phyloP scores from a whole-genome alignment of 768 basidiomycete species.

The Kwoniella bestiolae region DNA sequence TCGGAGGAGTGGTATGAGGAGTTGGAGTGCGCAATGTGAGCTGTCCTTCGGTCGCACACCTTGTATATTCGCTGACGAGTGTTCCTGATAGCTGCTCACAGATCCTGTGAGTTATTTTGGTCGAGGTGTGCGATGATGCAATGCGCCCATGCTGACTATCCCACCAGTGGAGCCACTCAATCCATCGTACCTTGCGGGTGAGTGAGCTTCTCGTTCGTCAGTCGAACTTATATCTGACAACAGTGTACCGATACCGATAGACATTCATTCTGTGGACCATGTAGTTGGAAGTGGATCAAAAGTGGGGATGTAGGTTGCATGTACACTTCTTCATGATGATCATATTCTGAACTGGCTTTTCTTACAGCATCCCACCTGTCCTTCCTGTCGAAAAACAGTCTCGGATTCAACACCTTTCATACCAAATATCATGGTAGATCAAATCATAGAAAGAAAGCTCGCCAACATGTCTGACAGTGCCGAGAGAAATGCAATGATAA shows the following conservation, averaged over 20 bases:
- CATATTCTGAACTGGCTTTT: background rate
- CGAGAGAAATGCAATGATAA: conserved; percentile 35
- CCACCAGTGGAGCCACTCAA: conserved; percentile 47
- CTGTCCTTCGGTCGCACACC: background rate
- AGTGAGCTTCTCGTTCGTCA: conserved; percentile 8
- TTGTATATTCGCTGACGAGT: background rate
- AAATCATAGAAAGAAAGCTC: conserved; percentile 49
- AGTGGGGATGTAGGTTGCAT: conserved; percentile 34
- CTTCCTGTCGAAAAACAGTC: conserved; percentile 43
- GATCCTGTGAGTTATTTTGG: conserved; percentile 44
- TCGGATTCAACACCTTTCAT: conserved; percentile 26
- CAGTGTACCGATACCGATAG: conserved; percentile 7
- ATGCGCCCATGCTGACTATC: no score
- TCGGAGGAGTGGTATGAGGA: conserved; percentile 52
- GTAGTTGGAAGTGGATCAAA: conserved; percentile 50
- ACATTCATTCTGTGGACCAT: conserved; percentile 51
- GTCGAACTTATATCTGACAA: background rate
- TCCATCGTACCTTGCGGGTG: conserved; percentile 50
- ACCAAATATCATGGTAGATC: conserved; percentile 50
- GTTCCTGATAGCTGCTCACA: conserved; percentile 42
- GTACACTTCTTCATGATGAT: background rate
- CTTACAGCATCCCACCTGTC: conserved; percentile 42
- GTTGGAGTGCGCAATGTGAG: conserved; percentile 51
- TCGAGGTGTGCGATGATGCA: no score
- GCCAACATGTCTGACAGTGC: conserved; percentile 24